These are phyloP conservation scores for Akanthomyces uredinophilus DNA, from an alignment of 2,329 filamentous ascomycete species.

Conservation along the genomic window DNA sequence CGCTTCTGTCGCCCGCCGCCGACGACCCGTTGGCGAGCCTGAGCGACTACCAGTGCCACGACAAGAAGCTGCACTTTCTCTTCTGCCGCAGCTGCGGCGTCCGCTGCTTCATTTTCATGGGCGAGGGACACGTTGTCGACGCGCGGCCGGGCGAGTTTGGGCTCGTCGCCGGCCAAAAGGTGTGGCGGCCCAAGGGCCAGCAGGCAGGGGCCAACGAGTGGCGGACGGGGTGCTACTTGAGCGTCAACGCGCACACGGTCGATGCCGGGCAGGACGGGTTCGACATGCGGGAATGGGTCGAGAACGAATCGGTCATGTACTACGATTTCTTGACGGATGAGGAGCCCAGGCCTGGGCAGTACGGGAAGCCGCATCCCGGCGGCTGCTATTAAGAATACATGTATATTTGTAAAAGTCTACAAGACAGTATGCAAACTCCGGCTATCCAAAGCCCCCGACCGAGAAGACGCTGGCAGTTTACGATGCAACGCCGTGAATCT, in stretches of 20 bases:
- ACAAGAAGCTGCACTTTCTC: constrained; percentile 33
- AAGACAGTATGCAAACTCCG: neutral
- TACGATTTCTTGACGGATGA: constrained; percentile 18
- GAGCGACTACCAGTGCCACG: constrained; percentile 35
- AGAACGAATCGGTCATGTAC: constrained; percentile 29
- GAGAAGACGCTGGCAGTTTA: neutral
- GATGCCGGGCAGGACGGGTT: constrained; percentile 33
- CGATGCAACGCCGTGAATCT: neutral
- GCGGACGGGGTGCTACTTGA: constrained; percentile 26
- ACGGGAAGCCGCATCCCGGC: constrained; percentile 16
- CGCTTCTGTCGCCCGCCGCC: constrained; percentile 38
- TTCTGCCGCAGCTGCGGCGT: constrained; percentile 44
- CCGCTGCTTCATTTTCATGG: constrained; percentile 36
- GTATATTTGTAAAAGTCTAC: neutral
- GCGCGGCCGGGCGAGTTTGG: constrained; percentile 20
- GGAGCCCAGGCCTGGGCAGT: constrained; percentile 1
- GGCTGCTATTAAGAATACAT: constrained; percentile 19
- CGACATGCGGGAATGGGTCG: constrained; percentile 32
- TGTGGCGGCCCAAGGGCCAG: neutral
- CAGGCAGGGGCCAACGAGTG: neutral
- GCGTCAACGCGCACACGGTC: constrained; percentile 33
- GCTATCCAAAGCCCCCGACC: neutral
- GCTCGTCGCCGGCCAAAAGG: neutral
- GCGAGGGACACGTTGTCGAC: constrained; percentile 21
- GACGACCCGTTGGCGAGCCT: constrained; percentile 32